Percentiles rank a stretch among this genome's conserved stretches.
These are phyloP conservation scores for Fusarium subglutinans DNA, from an alignment of 2,329 filamentous ascomycete genomes.

Conservation along the genomic window DNA sequence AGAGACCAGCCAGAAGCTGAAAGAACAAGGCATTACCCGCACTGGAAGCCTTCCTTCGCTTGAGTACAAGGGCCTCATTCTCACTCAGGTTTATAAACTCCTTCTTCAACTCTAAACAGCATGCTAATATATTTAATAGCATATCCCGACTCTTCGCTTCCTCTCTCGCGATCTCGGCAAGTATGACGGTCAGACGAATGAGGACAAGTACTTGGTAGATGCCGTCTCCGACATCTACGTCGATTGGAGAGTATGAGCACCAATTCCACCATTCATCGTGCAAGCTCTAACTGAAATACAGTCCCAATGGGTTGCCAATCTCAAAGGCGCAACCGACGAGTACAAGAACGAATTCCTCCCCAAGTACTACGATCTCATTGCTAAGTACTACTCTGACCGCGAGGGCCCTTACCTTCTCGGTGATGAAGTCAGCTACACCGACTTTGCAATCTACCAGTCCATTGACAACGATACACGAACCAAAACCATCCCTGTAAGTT, in stretches of 20 bases:
- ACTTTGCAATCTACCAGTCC: conserved; percentile 26
- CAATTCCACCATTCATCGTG: accelerated
- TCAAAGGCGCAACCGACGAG: conserved; percentile 1
- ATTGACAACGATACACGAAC: conserved; percentile 22
- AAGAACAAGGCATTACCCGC: conserved; percentile 37
- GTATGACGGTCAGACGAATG: conserved; percentile 19
- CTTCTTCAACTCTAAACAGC: accelerated
- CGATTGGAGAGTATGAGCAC: conserved; percentile 7
- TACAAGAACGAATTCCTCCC: conserved; percentile 22
- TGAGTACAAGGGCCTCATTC: conserved; percentile 47
- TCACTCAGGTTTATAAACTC: conserved; percentile 28
- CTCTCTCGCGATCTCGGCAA: conserved; percentile 21
- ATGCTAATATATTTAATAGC: not conserved
- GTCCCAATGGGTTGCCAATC: conserved; percentile 7
- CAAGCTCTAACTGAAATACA: not conserved
- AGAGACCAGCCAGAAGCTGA: conserved; percentile 39
- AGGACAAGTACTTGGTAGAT: conserved; percentile 20
- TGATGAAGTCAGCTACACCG: conserved; percentile 15
- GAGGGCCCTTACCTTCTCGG: conserved; percentile 24
- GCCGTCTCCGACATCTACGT: conserved; percentile 14
- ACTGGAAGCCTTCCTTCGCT: conserved; percentile 49
- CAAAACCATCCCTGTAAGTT: conserved; percentile 10
- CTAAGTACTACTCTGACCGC: conserved; percentile 20
- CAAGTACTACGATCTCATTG: conserved; percentile 10
- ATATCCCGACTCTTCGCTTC: conserved; percentile 17